phyloP scores from a whole-genome alignment of 208 protist genomes.

The Tritrichomonas foetus region DNA sequence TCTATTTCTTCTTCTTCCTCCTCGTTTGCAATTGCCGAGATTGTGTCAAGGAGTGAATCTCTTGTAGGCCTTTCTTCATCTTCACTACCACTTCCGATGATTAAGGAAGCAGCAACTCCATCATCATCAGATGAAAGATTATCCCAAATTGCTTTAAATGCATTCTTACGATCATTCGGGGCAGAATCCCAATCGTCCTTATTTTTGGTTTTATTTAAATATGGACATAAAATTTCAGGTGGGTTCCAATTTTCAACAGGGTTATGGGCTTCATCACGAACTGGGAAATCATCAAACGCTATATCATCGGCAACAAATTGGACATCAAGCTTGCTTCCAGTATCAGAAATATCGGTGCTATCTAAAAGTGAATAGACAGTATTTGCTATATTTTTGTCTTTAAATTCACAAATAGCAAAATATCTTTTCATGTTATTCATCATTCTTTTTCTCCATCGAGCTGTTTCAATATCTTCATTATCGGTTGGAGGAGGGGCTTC shows the following conservation, averaged over 20 bases:
- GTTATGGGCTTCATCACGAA: not conserved
- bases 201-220: not conserved
- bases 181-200: not conserved
- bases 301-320: not conserved
- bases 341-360: not conserved
- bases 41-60: not conserved
- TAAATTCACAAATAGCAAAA: not conserved
- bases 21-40: not conserved
- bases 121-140: not conserved
- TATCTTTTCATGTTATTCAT: not conserved
- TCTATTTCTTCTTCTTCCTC: not conserved
- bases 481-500: not conserved
- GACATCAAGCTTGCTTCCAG: not conserved
- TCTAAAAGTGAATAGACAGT: not conserved
- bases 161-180: not conserved
- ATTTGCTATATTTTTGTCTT: not conserved
- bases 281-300: not conserved
- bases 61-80: not conserved
- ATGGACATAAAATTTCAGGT: not conserved
- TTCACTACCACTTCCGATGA: slow-evolving; percentile 14
- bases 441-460: not conserved
- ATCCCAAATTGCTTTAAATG: not conserved
- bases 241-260: not conserved
- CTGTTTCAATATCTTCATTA: not conserved
- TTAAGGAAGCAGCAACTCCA: not conserved